Percentiles rank a stretch among this genome's conserved stretches.
These are phyloP conservation scores for Powellomyces hirtus DNA, from an alignment of 192 early-diverging fungal genomes.

Conservation along the genomic window DNA sequence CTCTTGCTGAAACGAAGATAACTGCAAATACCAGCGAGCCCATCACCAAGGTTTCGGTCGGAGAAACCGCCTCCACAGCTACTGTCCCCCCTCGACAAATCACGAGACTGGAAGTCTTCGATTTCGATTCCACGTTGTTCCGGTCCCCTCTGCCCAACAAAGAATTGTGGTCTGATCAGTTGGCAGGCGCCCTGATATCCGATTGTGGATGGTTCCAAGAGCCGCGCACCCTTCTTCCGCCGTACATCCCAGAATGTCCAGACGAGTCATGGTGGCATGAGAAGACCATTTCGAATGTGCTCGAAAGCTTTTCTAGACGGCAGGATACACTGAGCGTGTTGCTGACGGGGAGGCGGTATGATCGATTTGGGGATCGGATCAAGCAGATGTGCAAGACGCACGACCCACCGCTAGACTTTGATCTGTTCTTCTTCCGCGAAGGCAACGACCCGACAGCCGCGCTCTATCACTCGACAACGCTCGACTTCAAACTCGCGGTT, in stretches of 20 bases:
- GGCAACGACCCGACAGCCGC: conserved; percentile 22
- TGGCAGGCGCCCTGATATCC: conserved; percentile 42
- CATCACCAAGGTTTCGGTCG: too few relatives aligned
- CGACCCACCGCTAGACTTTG: conserved; percentile 31
- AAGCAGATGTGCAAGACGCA: conserved; percentile 22
- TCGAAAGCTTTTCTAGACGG: neutral
- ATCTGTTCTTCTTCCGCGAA: conserved; percentile 46
- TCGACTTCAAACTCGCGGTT: conserved; percentile 53
- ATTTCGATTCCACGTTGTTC: conserved; percentile 59
- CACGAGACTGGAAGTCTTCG: conserved; percentile 42
- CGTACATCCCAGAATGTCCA: conserved; percentile 42
- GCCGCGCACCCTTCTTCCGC: conserved; percentile 36
- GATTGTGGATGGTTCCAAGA: conserved; percentile 55
- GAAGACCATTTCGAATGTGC: conserved; percentile 2
- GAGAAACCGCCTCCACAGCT: neutral
- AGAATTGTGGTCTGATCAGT: conserved; percentile 34
- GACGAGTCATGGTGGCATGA: conserved; percentile 44
- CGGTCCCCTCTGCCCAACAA: conserved; percentile 50
- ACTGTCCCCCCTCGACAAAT: conserved; percentile 1
- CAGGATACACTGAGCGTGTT: conserved; percentile 27
- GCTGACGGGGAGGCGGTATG: conserved; percentile 45
- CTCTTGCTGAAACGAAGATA: too few relatives aligned
- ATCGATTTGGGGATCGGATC: conserved; percentile 46
- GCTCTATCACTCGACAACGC: conserved; percentile 31
- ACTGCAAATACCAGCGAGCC: too few relatives aligned